phyloP scores from a whole-genome alignment of 345 rosid species.

The Populus alba region DNA sequence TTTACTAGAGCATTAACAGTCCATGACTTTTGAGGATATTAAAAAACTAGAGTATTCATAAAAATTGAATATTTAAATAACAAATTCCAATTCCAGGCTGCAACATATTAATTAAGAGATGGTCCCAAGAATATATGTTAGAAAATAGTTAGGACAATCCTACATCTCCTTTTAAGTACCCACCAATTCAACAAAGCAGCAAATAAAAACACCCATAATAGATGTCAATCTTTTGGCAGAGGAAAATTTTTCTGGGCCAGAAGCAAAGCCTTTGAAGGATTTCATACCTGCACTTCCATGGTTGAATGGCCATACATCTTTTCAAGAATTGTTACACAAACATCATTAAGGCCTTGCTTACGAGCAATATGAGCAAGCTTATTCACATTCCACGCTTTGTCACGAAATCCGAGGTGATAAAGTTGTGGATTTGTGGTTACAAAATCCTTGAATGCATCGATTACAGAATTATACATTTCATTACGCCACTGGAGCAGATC shows the following conservation, averaged over 20 bases:
- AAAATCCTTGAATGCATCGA: slow-evolving; percentile 92
- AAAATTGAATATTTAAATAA: background rate
- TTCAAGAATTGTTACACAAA: slow-evolving; percentile 84
- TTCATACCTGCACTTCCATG: slow-evolving; percentile 95
- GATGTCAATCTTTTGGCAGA: background rate
- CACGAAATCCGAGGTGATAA: slow-evolving; percentile 95
- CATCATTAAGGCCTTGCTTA: slow-evolving; percentile 95
- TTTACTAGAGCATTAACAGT: background rate
- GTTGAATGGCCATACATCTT: slow-evolving; percentile 98
- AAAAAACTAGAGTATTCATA: background rate
- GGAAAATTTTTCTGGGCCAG: background rate
- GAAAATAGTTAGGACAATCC: background rate
- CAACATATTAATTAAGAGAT: background rate
- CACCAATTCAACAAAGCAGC: background rate
- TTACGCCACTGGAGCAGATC: slow-evolving; percentile 99
- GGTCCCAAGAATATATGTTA: background rate
- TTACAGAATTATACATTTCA: slow-evolving; percentile 89
- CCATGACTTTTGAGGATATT: background rate
- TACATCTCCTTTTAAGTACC: background rate
- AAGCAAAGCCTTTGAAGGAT: background rate
- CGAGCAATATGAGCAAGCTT: slow-evolving; percentile 96
- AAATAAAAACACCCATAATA: background rate
- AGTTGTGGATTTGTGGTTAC: slow-evolving; percentile 69
- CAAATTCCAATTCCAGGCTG: no score
- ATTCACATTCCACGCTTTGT: slow-evolving; percentile 98